These are phyloP conservation scores for Exophiala sideris DNA, from an alignment of 2,329 filamentous ascomycete genomes.

Conservation along the genomic window DNA sequence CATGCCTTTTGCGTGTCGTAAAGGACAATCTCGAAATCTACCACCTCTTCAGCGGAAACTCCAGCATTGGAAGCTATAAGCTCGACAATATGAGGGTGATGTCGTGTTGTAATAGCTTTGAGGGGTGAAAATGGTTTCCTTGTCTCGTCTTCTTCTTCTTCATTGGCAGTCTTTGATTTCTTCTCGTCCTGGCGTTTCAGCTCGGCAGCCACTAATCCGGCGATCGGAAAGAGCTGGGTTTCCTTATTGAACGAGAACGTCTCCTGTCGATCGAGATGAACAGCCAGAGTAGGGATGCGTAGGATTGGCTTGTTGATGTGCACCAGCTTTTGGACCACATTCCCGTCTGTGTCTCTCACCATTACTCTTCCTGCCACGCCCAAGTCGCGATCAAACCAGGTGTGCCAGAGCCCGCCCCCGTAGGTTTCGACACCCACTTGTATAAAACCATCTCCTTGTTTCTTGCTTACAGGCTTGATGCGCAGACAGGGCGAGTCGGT, in stretches of 20 bases:
- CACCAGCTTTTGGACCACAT: slow-evolving; percentile 77
- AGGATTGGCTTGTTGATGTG: slow-evolving; percentile 88
- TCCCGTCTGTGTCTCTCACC: slow-evolving; percentile 69
- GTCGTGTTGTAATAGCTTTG: slow-evolving; percentile 72
- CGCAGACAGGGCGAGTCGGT: slow-evolving; percentile 91
- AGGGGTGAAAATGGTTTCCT: slow-evolving; percentile 65
- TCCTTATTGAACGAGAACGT: slow-evolving; percentile 96
- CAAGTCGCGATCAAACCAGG: slow-evolving; percentile 94
- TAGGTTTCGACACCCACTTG: slow-evolving; percentile 97
- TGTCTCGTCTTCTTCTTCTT: slow-evolving; percentile 45
- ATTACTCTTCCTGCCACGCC: slow-evolving; percentile 85
- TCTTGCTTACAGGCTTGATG: slow-evolving; percentile 92
- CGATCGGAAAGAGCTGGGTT: slow-evolving; percentile 89
- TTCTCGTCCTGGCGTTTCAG: slow-evolving; percentile 66
- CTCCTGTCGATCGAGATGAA: slow-evolving; percentile 83
- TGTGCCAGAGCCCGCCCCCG: slow-evolving; percentile 95
- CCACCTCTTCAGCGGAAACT: slow-evolving; percentile 65
- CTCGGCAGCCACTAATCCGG: slow-evolving; percentile 80
- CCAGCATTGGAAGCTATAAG: slow-evolving; percentile 77
- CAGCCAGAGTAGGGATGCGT: slow-evolving; percentile 87
- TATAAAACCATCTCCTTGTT: slow-evolving; percentile 77
- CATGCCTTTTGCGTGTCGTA: slow-evolving; percentile 92
- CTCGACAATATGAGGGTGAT: slow-evolving; percentile 83
- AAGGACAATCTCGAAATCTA: slow-evolving; percentile 95
- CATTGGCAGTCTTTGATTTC: slow-evolving; percentile 35